Evolutionary conservation across 495 filamentous ascomycete species (phyloP), one percentile per base, ranked within the genome.

Genomic region (Thermothielavioides terrestris): DNA sequence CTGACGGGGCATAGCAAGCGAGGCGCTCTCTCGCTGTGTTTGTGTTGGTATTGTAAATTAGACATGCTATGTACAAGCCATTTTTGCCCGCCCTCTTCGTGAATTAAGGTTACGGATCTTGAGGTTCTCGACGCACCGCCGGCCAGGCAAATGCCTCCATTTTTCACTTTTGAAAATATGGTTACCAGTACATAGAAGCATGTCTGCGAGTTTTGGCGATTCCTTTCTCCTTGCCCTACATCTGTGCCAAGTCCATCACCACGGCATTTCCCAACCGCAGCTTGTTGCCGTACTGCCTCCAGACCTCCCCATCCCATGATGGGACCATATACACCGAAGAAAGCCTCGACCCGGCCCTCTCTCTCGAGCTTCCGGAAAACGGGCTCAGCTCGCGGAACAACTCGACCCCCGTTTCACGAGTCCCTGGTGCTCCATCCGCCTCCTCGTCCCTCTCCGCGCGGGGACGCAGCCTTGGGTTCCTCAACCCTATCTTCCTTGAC

Each of bases 1-100:
- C n/a, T n/a, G 26, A 11, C 43, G 26, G 17, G 20, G 26, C 46
- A 41, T 40, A 40, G 36, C 37, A 49, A 41, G 46, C 36, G 37
- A 31, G 35, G 17, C 25, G 23, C 25, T 30, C 2, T 14, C 36
- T 23, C 10, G 48, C 35, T 37, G 6, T 34, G 48, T 37, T 34
- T 50, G 17, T 42, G 47, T 32, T n/a, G n/a, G 41, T 30, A 45
- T 45, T 51, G 49, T 51, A 51, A 37, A 44, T 34, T 44, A 51
- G 49, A 44, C n/a, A 51, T 32, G 49, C 44, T 45, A 58, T 55
- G 48, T 58, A 58, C 49, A 42, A 38, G 7, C 15, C 20, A 23
- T 10, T 27, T 3, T n/a, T 12, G 4, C 36, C 42, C 20, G 8
- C 1, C 17, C 31, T 30, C 3, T 43, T 9, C 3, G 30, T n/a